Evolutionary conservation across 1,284 basidiomycete genomes (phyloP), one percentile per base, ranked within the genome.

Genomic region (Gymnopus androsaceus): DNA sequence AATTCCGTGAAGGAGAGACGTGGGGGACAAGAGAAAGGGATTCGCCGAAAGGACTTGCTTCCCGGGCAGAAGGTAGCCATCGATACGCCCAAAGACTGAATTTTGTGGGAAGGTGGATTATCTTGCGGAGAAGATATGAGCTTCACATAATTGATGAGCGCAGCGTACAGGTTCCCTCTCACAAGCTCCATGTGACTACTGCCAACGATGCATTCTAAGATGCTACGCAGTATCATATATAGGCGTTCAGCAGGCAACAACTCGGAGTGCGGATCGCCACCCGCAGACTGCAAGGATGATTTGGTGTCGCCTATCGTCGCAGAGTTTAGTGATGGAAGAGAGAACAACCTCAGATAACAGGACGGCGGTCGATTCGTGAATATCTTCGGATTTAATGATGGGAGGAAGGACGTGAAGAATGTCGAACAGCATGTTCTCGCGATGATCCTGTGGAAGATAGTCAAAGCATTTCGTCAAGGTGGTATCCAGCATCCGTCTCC

Each of bases 81-180:
- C 30, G 64, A 50, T 3, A 61, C 28, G n/a, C 19, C 31, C 21
- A 61, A 47, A 28, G 51, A 30, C 31, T 63, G 55, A 19, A 12
- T 21, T 40, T 28, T 23, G 23, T 25, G 3, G 3, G 47, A 14
- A 41, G 51, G 37, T 14, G 34, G 55, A 57, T 55, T 63, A 59
- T 51, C 69, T 57, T 62, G 66, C 47, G 61, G 64, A 45, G 68
- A 66, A 41, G 69, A 61, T 49, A 85, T 74, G 33, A 96, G 81
- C 65, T 95, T 89, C 36, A 97, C 75, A 69, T 92, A 95, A 69
- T 96, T 95, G 71, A 94, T 85, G 54, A 98, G 76, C 2, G 91
- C 81, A 6, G 94, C 92, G 70, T 97, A 98, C n/a, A 98, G 77
- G 69, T 98, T 98, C 11, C 95, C 95, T n/a, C 95, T 87, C n/a